Evolutionary conservation across 495 filamentous ascomycete species (phyloP).

Genomic region (Trichoderma gamsii): DNA sequence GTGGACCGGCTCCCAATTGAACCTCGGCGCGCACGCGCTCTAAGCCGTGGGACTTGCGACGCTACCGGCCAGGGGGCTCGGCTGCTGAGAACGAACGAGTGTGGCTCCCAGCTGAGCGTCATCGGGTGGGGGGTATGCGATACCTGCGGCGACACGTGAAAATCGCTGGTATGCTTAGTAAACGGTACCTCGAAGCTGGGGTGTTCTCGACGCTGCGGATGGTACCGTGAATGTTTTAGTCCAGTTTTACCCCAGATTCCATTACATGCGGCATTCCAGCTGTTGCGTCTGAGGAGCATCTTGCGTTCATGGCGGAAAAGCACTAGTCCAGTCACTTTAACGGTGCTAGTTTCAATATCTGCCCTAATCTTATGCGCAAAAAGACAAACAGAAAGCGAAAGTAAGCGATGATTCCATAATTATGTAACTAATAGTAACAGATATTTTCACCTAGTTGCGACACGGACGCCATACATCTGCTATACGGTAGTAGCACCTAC

Average conservation of each 20-base stretch:
- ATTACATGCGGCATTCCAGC: background rate
- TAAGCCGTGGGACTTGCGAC: background rate
- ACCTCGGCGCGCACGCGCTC: conserved; percentile 12
- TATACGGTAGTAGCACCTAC: too few relatives aligned
- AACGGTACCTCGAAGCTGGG: background rate
- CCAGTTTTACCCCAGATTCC: background rate
- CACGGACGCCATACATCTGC: too few relatives aligned
- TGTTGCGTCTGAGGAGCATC: background rate
- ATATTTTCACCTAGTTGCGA: too few relatives aligned
- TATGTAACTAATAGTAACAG: too few relatives aligned
- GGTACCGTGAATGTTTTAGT: background rate
- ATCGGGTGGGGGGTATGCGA: background rate
- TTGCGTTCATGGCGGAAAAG: background rate
- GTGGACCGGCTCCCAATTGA: conserved; percentile 9
- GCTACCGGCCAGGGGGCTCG: conserved; percentile 9
- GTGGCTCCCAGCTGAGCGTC: background rate
- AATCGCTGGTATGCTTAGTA: background rate
- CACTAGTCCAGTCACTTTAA: too few relatives aligned
- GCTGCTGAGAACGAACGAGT: background rate
- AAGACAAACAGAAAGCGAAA: too few relatives aligned
- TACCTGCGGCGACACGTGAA: conserved; percentile 10
- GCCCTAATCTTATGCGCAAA: too few relatives aligned
- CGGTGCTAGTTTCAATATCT: too few relatives aligned
- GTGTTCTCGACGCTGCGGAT: background rate
- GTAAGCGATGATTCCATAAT: too few relatives aligned